Base-by-base conservation (phyloP, 2,329 filamentous ascomycete genomes). In the Graphilbum sp. region DNA sequence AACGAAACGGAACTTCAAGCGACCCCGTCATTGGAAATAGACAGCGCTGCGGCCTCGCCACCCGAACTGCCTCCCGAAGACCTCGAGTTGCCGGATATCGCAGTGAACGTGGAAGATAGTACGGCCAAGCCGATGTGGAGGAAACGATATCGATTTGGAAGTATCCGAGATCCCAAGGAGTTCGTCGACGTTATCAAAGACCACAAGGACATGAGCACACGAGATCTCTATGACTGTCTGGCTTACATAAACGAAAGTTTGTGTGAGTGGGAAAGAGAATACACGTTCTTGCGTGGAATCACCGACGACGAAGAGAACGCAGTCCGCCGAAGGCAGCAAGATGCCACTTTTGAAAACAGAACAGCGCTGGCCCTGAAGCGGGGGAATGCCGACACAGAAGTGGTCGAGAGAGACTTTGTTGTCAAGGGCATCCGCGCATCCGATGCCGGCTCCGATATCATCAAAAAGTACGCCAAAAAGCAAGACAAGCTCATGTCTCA, bases 401-500 rank as follows among this genome's bases (percentile, higher is more conserved):
- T 67, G 31, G 61, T 62, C 39, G 66, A 66, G 37, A 46, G 47
- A 17, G 66, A 70, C 31, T 72, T 72, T 46, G 60, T 63, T 24
- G 54, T 73, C 45, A 69, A 66, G 50, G 70, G 69, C 13, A 64
- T 67, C 45, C 62, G 63, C 35, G 61, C 67, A 16, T 59, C 61
- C 34, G 57, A 58, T 30, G 52, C 59, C 32, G 47, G 52, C n/a
- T 57, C 53, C 23, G 64, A 67, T 38, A 61, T 61, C 1, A 55
- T 61, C 19, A 61, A 68, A 32, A 58, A 63, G 5, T 64, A 68
- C 43, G 49, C 53, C 32, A 51, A 52, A 39, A 50, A 61, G 38
- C 67, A 78, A 49, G 71, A 76, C 53, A 61, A 61, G 39, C 59
- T 74, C 43, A 69, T 72, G 63, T 71, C 73, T 8, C 61, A 67